A percentile compares a stretch with the other conserved stretches of the same genome.
These are phyloP conservation scores for Coniochaeta prunicola DNA, from an alignment of 2,329 filamentous ascomycete species.

Conservation along the genomic window DNA sequence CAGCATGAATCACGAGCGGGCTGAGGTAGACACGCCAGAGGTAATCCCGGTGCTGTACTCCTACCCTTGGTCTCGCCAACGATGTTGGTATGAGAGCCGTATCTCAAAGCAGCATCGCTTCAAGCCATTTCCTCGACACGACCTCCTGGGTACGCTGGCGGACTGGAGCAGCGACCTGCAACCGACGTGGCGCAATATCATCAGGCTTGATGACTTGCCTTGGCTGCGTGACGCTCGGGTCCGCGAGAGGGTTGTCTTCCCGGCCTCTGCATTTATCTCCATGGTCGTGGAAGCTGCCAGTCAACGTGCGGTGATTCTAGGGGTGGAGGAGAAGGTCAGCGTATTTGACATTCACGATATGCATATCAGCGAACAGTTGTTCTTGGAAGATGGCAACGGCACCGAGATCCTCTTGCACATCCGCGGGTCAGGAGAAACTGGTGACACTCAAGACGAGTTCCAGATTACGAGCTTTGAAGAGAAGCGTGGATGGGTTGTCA, in stretches of 20 bases:
- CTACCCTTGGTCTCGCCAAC: conserved; percentile 23
- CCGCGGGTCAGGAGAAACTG: conserved; percentile 5
- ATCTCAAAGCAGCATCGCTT: conserved; percentile 22
- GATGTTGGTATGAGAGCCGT: conserved; percentile 22
- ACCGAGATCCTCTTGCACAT: conserved; percentile 18
- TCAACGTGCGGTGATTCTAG: conserved; percentile 14
- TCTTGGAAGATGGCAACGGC: conserved; percentile 19
- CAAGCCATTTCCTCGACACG: conserved; percentile 24
- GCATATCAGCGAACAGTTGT: conserved; percentile 18
- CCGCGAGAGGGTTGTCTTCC: conserved; percentile 38
- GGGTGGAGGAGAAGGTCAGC: conserved; percentile 7
- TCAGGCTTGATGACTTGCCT: conserved; percentile 28
- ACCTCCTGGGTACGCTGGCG: conserved; percentile 24
- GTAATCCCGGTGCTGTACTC: conserved; percentile 17
- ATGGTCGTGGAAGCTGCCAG: conserved; percentile 27
- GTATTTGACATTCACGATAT: conserved; percentile 19
- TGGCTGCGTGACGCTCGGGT: conserved; percentile 42
- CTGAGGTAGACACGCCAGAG: conserved; percentile 17
- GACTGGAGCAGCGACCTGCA: conserved; percentile 25
- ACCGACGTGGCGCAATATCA: conserved; percentile 29
- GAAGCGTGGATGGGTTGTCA: conserved; percentile 18
- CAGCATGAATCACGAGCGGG: conserved; percentile 19
- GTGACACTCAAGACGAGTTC: conserved; percentile 19
- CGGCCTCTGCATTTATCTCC: conserved; percentile 33
- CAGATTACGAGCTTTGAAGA: conserved; percentile 20